A percentile compares a stretch with the other conserved stretches of the same genome.
These are phyloP conservation scores for Gaillardinia entomophila DNA, from an alignment of 805 yeast species.

Conservation along the genomic window DNA sequence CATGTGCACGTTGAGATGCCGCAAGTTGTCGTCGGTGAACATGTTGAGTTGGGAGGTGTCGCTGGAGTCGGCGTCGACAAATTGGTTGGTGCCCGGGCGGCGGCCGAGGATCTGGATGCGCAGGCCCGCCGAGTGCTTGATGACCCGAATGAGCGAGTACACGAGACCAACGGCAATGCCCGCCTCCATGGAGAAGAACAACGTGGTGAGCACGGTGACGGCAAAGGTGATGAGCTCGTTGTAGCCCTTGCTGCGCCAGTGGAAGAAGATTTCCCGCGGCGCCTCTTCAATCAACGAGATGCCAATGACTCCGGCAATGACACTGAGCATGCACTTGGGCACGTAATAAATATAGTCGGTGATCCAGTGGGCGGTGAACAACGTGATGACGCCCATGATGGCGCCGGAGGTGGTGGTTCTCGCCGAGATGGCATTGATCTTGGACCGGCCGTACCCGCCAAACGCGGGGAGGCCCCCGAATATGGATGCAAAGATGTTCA, in stretches of 20 bases:
- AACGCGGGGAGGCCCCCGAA: slow-evolving; percentile 81
- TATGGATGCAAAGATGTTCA: slow-evolving; percentile 59
- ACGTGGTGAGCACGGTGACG: slow-evolving; percentile 58
- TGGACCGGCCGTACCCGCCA: slow-evolving; percentile 95
- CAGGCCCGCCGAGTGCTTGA: slow-evolving; percentile 74
- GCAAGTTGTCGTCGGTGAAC: slow-evolving; percentile 29
- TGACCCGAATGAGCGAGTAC: slow-evolving; percentile 72
- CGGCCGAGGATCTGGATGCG: slow-evolving; percentile 80
- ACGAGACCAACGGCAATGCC: slow-evolving; percentile 87
- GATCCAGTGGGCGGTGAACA: slow-evolving; percentile 56
- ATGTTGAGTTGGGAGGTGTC: slow-evolving; percentile 19
- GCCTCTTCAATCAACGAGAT: slow-evolving; percentile 59
- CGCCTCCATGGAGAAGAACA: slow-evolving; percentile 72
- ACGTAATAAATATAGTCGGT: slow-evolving; percentile 62
- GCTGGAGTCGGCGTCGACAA: slow-evolving; percentile 34
- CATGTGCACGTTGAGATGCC: slow-evolving; percentile 28
- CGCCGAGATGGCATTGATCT: slow-evolving; percentile 80
- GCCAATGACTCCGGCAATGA: slow-evolving; percentile 73
- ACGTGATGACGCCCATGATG: slow-evolving; percentile 71
- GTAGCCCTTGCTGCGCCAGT: slow-evolving; percentile 66
- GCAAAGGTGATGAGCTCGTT: slow-evolving; percentile 67
- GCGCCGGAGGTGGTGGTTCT: slow-evolving; percentile 80
- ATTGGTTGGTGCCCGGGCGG: slow-evolving; percentile 33
- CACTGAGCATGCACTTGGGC: slow-evolving; percentile 76
- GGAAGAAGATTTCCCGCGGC: slow-evolving; percentile 72